These are phyloP conservation scores for Candida stauntonica DNA, from an alignment of 805 yeast genomes.

Conservation along the genomic window DNA sequence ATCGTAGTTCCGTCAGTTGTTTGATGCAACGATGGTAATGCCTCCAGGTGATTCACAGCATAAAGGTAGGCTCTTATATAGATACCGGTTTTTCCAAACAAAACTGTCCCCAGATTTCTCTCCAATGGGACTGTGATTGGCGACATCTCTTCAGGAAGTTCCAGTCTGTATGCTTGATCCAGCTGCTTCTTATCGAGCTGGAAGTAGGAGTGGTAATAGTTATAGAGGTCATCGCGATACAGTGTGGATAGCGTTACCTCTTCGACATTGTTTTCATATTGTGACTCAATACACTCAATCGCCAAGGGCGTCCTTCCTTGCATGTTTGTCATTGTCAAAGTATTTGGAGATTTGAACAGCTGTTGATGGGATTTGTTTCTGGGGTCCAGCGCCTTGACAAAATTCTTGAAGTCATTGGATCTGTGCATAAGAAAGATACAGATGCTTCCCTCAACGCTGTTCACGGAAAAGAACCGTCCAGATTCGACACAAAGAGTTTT, in stretches of 20 bases:
- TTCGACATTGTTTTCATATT: conserved; percentile 7
- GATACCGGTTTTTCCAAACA: conserved; percentile 16
- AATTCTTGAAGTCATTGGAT: conserved; percentile 13
- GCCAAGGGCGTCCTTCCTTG: conserved; percentile 18
- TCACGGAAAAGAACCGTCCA: conserved; percentile 10
- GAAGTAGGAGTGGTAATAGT: conserved; percentile 14
- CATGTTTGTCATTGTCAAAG: conserved; percentile 14
- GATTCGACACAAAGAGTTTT: conserved; percentile 15
- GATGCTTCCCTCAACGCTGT: conserved; percentile 19
- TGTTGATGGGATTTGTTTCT: conserved; percentile 2
- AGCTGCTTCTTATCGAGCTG: conserved; percentile 1
- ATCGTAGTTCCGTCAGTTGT: conserved; percentile 4
- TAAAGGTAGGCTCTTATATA: conserved; percentile 10
- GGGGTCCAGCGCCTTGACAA: conserved; percentile 12
- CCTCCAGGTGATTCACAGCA: background rate
- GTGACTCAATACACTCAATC: conserved; percentile 12
- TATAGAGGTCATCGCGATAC: conserved; percentile 17
- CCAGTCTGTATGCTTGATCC: conserved; percentile 3
- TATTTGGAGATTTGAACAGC: conserved; percentile 14
- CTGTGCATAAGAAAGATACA: conserved; percentile 12
- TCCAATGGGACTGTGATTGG: conserved; percentile 8
- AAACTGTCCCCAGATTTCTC: conserved; percentile 9
- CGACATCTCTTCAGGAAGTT: conserved; percentile 13
- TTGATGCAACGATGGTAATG: background rate
- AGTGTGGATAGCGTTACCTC: conserved; percentile 13